Conservation (phyloP, 2,329 filamentous ascomycete genomes). For the Aspergillus jensenii region DNA sequence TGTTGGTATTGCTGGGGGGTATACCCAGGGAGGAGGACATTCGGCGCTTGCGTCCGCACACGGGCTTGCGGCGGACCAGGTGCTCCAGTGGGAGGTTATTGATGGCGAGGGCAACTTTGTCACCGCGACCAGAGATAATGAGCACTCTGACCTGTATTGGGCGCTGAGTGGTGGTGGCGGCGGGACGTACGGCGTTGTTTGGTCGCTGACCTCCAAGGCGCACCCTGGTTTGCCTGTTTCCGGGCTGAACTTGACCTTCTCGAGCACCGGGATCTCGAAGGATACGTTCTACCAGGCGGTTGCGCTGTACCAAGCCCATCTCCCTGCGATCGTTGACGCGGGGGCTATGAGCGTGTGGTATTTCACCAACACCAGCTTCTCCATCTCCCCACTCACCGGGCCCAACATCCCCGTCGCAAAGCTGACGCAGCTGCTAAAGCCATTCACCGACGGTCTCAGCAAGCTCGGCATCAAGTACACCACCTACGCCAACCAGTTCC, state of each 20-base stretch:
- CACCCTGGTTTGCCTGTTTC: conserved; percentile 47
- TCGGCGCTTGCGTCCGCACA: conserved; percentile 53
- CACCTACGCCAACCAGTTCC: conserved; percentile 28
- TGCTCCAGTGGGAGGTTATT: conserved; percentile 52
- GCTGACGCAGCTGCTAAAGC: conserved; percentile 45
- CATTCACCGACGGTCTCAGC: conserved; percentile 45
- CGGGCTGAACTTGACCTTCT: conserved; percentile 49
- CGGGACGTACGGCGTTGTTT: conserved; percentile 42
- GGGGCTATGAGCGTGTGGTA: conserved; percentile 53
- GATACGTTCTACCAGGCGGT: conserved; percentile 54
- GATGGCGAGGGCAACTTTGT: conserved; percentile 32
- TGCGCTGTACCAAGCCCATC: conserved; percentile 46
- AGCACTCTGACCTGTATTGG: conserved; percentile 21
- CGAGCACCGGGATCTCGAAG: conserved; percentile 30
- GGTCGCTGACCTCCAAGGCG: conserved; percentile 55
- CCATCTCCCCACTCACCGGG: conserved; percentile 48
- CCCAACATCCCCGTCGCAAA: conserved; percentile 48
- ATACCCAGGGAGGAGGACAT: conserved; percentile 62
- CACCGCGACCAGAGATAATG: neutral
- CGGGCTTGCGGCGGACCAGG: conserved; percentile 57
- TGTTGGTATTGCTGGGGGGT: conserved; percentile 61
- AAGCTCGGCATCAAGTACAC: conserved; percentile 34
- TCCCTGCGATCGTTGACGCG: conserved; percentile 52
- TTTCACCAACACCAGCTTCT: conserved; percentile 52
- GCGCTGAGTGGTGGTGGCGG: conserved; percentile 20